phyloP scores from a whole-genome alignment of 2,329 filamentous ascomycete species.

The Diaporthe citriasiana region DNA sequence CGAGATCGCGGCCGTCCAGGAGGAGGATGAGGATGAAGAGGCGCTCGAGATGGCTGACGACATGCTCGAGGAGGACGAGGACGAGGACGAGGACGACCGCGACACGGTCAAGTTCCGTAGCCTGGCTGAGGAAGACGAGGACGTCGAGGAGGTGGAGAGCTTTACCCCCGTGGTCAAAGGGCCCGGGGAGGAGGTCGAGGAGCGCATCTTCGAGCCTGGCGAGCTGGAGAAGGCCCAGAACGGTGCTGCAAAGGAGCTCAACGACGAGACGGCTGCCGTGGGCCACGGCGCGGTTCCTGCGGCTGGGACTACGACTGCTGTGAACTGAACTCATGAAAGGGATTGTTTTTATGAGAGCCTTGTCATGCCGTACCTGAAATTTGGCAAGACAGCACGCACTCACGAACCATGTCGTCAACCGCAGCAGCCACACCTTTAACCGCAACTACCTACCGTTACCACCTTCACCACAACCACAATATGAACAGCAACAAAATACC shows the following conservation, averaged over 20 bases:
- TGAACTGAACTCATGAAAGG: background rate
- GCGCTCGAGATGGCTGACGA: constrained; percentile 49
- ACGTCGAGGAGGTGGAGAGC: constrained; percentile 55
- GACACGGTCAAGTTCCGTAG: constrained; percentile 65
- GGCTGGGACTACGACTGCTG: background rate
- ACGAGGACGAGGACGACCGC: constrained; percentile 60
- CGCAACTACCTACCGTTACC: background rate
- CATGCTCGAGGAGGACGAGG: constrained; percentile 54
- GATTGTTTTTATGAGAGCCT: background rate
- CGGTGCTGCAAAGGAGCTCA: background rate
- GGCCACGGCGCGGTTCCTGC: background rate
- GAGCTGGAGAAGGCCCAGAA: constrained; percentile 32
- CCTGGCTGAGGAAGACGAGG: constrained; percentile 62
- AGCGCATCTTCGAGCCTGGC: constrained; percentile 42
- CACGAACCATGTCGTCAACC: background rate
- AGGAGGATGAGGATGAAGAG: constrained; percentile 73
- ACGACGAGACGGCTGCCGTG: background rate
- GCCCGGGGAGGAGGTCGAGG: constrained; percentile 42
- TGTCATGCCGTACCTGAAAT: background rate
- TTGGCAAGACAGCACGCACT: background rate
- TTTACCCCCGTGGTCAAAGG: constrained; percentile 43
- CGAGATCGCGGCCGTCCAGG: constrained; percentile 78
- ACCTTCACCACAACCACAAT: background rate
- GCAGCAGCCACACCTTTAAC: too few species aligned
- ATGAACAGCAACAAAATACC: background rate